These are phyloP conservation scores for Cymbopogon citratus DNA, from an alignment of 176 grass and related monocot genomes.

Conservation along the genomic window DNA sequence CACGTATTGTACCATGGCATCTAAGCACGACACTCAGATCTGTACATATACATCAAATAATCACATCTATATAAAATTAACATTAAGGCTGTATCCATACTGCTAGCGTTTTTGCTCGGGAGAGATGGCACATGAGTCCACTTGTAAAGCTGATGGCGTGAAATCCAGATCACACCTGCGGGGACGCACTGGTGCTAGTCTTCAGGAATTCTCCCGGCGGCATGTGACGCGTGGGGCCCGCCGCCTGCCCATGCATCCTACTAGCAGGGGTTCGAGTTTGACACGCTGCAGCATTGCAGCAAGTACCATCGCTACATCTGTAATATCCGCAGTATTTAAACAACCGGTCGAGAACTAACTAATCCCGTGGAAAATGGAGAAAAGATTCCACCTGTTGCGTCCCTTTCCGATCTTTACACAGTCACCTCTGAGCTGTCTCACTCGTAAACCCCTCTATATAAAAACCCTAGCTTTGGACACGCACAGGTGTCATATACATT, in stretches of 20 bases:
- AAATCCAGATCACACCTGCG: conserved; percentile 36
- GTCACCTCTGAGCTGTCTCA: conserved; percentile 56
- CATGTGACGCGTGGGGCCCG: conserved; percentile 37
- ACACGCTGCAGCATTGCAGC: not conserved
- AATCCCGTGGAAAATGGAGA: conserved; percentile 35
- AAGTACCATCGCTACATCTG: not conserved
- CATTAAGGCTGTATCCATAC: not conserved
- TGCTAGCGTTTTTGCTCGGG: not conserved
- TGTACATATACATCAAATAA: not conserved
- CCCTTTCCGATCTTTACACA: conserved; percentile 35
- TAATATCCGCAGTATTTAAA: conserved; percentile 26
- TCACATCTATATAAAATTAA: not conserved
- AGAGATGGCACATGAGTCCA: not conserved
- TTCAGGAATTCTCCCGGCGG: conserved; percentile 14
- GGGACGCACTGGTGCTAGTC: conserved; percentile 19
- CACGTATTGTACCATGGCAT: not conserved
- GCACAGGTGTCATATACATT: not conserved
- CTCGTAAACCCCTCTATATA: conserved; percentile 32
- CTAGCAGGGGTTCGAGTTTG: not conserved
- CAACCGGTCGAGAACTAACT: conserved; percentile 30
- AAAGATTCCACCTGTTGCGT: conserved; percentile 33
- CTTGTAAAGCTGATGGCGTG: conserved; percentile 25
- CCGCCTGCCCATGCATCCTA: not conserved
- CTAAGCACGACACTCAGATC: not conserved
- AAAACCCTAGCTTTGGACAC: conserved; percentile 45